Evolutionary conservation across 2,329 filamentous ascomycete species (phyloP).

Genomic region (Exophiala sp.): DNA sequence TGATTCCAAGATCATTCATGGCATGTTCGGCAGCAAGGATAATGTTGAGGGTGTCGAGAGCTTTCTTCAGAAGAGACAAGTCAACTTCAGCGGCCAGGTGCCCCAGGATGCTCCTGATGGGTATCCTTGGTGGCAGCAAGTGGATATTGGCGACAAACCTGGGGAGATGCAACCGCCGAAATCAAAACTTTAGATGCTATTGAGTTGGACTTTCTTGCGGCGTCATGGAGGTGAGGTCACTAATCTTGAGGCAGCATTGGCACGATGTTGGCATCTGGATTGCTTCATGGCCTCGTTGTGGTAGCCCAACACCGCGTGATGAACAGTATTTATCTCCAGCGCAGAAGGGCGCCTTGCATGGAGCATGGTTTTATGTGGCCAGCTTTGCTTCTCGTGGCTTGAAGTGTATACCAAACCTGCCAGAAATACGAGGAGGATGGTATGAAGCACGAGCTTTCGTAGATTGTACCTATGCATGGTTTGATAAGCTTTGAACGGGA

Average conservation of each 20-base stretch:
- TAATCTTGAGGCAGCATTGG: too few relatives aligned
- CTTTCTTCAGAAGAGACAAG: conserved; percentile 67
- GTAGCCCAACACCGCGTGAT: too few relatives aligned
- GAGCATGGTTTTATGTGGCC: too few relatives aligned
- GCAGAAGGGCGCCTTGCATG: too few relatives aligned
- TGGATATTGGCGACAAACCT: conserved; percentile 39
- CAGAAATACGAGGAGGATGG: not conserved
- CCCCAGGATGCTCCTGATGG: conserved; percentile 56
- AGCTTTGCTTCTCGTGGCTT: not conserved
- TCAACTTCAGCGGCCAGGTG: conserved; percentile 60
- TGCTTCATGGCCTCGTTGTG: too few relatives aligned
- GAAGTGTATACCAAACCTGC: not conserved
- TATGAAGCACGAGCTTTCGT: not conserved
- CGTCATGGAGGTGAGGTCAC: too few relatives aligned
- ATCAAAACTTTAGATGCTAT: conserved; percentile 14
- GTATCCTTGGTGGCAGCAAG: conserved; percentile 67
- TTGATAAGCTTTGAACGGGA: not conserved
- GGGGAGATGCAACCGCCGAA: conserved; percentile 12
- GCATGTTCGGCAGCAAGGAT: conserved; percentile 50
- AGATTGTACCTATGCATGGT: not conserved
- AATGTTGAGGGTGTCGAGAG: conserved; percentile 64
- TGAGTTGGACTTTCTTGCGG: not conserved
- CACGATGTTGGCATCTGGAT: too few relatives aligned
- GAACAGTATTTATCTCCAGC: too few relatives aligned
- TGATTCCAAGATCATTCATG: conserved; percentile 49